Base-by-base conservation (phyloP, 2,329 filamentous ascomycete genomes). In the Penicillium fuscoglaucum region DNA sequence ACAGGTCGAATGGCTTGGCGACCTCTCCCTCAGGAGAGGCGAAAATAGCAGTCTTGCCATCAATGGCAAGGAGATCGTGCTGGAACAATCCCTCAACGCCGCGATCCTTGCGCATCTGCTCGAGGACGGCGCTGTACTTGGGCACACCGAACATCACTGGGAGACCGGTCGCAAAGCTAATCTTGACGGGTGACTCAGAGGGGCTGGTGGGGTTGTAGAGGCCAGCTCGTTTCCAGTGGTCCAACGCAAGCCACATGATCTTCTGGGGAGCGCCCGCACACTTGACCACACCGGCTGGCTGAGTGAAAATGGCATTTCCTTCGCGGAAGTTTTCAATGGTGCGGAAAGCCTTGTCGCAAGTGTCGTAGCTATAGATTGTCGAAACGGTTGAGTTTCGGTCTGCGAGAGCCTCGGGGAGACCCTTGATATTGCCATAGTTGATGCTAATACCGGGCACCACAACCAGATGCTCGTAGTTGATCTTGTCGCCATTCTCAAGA, bases 401-500 rank as follows among this genome's bases (percentile, higher is more conserved):
- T 4, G 76, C 77, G 4, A 85, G 77, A 4, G 84, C 84, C 67
- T 85, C 83, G 0, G 80, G 75, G n/a, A 87, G 70, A 21, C 84
- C 84, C 70, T 82, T 79, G 70, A 86, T 78, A 61, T 74, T 78
- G 59, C 70, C 74, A 47, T 79, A 82, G 70, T 84, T 76, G 67
- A 85, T 74, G 17, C 72, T 74, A 65, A 87, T 80, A 6, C 84
- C 84, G 0, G 87, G 86, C 0, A 74, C 85, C 0, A 89, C 85
- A 35, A 89, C 79, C 1, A 89, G 79, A 6, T 89, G 85, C 59
- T 89, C 84, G 64, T 89, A 89, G 68, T 70, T 77, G 46, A 89
- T 64, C 66, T 76, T 80, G 65, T 83, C 79, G 55, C 85, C 85
- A 60, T 82, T 82, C 54, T 68, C 74, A 1, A 88, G 79, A 0